Evolutionary conservation across 2,329 filamentous ascomycete genomes (phyloP).

Genomic region (Penicillium griseofulvum): DNA sequence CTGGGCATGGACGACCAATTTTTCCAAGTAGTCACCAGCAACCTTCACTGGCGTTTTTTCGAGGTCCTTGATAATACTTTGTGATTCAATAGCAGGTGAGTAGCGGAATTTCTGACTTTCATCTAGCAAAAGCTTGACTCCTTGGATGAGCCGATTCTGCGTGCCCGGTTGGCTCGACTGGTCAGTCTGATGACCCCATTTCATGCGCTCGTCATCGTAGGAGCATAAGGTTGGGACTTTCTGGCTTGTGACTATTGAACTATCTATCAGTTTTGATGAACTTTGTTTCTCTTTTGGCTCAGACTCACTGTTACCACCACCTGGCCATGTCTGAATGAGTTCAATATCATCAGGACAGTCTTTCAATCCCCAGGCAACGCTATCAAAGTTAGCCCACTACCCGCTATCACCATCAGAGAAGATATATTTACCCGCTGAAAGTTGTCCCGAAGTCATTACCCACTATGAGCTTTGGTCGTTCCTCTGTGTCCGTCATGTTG

Average conservation of each 20-base stretch:
- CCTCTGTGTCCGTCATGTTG: not conserved
- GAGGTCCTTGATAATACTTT: not conserved
- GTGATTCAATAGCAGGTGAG: conserved; percentile 5
- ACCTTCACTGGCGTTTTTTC: conserved; percentile 1
- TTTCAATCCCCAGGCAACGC: conserved; percentile 21
- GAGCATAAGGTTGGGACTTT: conserved; percentile 22
- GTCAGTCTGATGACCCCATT: conserved; percentile 28
- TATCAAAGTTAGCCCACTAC: not conserved
- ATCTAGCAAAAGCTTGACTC: conserved; percentile 22
- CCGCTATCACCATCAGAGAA: too few relatives aligned
- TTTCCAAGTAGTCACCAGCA: conserved; percentile 11
- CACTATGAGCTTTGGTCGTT: conserved; percentile 16
- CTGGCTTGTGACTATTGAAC: conserved; percentile 9
- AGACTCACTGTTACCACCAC: conserved; percentile 21
- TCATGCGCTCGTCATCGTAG: conserved; percentile 7
- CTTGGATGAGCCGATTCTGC: conserved; percentile 20
- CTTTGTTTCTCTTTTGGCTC: not conserved
- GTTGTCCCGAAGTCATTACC: conserved; percentile 34
- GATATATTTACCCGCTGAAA: conserved; percentile 25
- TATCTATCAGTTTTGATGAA: conserved; percentile 1
- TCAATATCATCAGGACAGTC: conserved; percentile 17
- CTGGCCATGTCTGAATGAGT: conserved; percentile 27
- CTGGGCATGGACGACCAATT: conserved; percentile 4
- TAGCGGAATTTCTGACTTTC: conserved; percentile 7
- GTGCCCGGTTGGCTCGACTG: conserved; percentile 7